These are phyloP conservation scores for Ophiostoma sp. DNA, from an alignment of 2,329 filamentous ascomycete genomes.

Conservation along the genomic window DNA sequence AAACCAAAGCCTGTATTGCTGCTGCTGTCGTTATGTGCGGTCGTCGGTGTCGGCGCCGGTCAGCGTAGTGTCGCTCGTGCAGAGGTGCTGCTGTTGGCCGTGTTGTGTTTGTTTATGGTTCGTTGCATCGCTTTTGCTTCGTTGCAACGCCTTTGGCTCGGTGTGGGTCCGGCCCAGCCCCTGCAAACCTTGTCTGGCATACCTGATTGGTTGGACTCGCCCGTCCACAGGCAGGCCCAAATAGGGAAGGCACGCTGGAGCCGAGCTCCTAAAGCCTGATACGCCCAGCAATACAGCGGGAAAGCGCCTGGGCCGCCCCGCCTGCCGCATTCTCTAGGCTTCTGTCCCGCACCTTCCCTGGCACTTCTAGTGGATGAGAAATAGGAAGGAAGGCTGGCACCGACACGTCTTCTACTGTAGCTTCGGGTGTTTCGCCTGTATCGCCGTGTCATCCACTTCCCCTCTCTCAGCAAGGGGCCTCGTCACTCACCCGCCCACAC, in stretches of 20 bases:
- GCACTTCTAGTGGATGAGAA: background rate
- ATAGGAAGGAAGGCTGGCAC: background rate
- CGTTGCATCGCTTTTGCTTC: slow-evolving; percentile 10
- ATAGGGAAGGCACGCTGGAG: background rate
- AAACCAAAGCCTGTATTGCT: background rate
- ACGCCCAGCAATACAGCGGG: slow-evolving; percentile 1
- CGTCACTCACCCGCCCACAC: background rate
- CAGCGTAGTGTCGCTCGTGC: slow-evolving; percentile 5
- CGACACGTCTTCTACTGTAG: background rate
- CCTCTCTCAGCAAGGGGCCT: background rate
- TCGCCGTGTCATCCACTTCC: background rate
- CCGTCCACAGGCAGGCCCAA: background rate
- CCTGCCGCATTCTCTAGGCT: background rate
- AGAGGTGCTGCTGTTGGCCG: background rate
- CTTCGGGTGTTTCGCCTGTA: background rate
- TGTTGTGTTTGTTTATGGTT: background rate
- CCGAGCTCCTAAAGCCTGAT: background rate
- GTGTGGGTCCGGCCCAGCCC: background rate
- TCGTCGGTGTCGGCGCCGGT: slow-evolving; percentile 6
- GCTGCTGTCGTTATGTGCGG: background rate
- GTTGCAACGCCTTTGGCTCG: background rate
- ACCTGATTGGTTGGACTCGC: background rate
- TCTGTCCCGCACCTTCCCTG: background rate
- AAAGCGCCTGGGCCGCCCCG: background rate
- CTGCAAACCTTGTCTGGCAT: background rate